phyloP scores from a whole-genome alignment of 2,329 filamentous ascomycete genomes.

The Xylariales sp. region DNA sequence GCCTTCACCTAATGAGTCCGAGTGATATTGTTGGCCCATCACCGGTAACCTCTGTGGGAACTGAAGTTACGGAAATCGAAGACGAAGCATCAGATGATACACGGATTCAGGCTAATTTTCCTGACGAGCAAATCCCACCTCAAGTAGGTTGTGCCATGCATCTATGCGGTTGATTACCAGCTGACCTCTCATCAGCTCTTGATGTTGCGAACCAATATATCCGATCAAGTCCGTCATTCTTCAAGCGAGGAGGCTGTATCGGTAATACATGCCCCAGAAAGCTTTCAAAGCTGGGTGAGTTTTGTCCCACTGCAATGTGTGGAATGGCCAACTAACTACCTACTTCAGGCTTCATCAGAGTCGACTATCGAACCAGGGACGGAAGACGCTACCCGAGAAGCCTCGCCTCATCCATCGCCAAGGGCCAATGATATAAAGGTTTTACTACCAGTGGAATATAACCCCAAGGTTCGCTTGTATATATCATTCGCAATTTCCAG shows the following conservation, averaged over 20 bases:
- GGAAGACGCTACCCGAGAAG: constrained; percentile 23
- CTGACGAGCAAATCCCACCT: too few species aligned
- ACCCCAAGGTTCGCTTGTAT: constrained; percentile 27
- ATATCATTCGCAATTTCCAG: background rate
- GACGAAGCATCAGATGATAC: constrained; percentile 66
- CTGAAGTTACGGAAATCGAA: constrained; percentile 79
- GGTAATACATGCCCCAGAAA: constrained; percentile 85
- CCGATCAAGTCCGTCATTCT: constrained; percentile 52
- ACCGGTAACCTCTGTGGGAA: constrained; percentile 81
- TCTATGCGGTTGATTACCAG: too few species aligned
- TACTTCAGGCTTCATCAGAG: constrained; percentile 36
- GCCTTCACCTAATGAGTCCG: constrained; percentile 56
- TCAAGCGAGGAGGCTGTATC: constrained; percentile 77
- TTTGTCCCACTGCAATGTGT: background rate
- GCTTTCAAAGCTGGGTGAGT: constrained; percentile 75
- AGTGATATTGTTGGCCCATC: constrained; percentile 74
- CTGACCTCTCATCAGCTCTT: constrained; percentile 32
- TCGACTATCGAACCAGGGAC: constrained; percentile 26
- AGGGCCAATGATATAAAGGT: constrained; percentile 29
- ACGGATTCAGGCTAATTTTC: constrained; percentile 29
- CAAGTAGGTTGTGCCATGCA: too few species aligned
- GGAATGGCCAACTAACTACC: constrained; percentile 12
- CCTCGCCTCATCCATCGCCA: constrained; percentile 31
- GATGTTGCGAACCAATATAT: constrained; percentile 52
- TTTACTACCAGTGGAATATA: constrained; percentile 28